Evolutionary conservation across 352 stramenopile genomes (phyloP).

Genomic region (Globisporangium recalcitrans): DNA sequence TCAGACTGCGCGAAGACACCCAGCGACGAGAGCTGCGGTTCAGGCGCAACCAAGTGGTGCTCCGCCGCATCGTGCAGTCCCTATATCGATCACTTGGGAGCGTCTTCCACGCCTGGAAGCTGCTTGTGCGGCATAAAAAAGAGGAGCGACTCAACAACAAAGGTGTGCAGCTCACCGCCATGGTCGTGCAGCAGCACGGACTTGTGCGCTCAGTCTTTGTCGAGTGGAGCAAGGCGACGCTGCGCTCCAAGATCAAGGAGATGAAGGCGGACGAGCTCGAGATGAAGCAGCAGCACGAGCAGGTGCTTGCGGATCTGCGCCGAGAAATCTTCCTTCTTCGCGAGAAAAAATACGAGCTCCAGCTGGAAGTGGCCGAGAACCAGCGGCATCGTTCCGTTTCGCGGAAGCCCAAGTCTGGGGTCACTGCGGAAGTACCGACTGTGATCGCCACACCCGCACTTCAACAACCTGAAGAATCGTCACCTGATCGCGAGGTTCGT

Average conservation of each 20-base stretch:
- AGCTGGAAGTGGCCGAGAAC: conserved; percentile 8
- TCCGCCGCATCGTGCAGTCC: conserved; percentile 46
- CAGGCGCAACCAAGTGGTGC: conserved; percentile 36
- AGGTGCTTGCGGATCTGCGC: conserved; percentile 28
- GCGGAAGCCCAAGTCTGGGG: background rate
- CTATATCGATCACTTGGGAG: conserved; percentile 44
- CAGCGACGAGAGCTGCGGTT: conserved; percentile 27
- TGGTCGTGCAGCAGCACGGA: conserved; percentile 45
- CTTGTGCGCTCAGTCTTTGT: conserved; percentile 45
- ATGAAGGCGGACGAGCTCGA: conserved; percentile 23
- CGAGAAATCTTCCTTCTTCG: conserved; percentile 37
- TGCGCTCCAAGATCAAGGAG: conserved; percentile 20
- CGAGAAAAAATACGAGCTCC: conserved; percentile 26
- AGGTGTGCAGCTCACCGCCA: conserved; percentile 43
- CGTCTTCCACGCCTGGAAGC: conserved; percentile 55
- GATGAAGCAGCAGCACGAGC: conserved; percentile 24
- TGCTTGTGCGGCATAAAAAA: conserved; percentile 23
- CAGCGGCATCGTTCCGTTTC: conserved; percentile 2
- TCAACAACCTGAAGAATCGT: background rate
- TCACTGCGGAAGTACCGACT: background rate
- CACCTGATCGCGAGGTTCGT: background rate
- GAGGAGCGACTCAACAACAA: conserved; percentile 46
- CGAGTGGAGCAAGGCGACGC: conserved; percentile 39
- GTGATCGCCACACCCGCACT: background rate
- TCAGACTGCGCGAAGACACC: conserved; percentile 38